Percentiles rank a stretch among this genome's conserved stretches.
These are phyloP conservation scores for Turnera subulata DNA, from an alignment of 345 rosid species.

Conservation along the genomic window DNA sequence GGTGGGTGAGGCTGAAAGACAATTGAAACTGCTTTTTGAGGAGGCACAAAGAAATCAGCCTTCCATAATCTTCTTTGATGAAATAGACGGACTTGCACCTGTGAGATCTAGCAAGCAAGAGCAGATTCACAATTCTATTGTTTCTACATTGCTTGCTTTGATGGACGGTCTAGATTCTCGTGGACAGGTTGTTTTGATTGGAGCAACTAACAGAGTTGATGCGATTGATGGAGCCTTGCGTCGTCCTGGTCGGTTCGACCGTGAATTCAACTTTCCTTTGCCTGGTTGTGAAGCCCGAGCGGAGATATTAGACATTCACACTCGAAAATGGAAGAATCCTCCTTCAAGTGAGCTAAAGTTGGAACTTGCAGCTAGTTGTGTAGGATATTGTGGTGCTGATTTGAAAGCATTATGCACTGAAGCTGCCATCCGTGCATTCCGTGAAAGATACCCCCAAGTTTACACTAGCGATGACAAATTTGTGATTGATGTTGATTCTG, in stretches of 20 bases:
- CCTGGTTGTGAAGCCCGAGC: conserved; percentile 98
- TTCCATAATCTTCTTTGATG: conserved; percentile 97
- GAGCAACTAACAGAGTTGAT: conserved; percentile 99
- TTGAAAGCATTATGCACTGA: conserved; percentile 95
- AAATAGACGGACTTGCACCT: conserved; percentile 99
- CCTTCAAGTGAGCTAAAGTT: conserved; percentile 74
- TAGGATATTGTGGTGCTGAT: conserved; percentile 99
- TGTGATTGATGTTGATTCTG: conserved; percentile 88
- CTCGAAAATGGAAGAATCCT: conserved; percentile 97
- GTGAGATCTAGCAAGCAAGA: conserved; percentile 99
- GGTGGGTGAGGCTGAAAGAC: conserved; percentile 99
- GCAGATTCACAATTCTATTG: conserved; percentile 99
- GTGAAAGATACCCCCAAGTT: conserved; percentile 98
- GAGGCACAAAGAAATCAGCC: conserved; percentile 99
- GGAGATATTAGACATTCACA: conserved; percentile 91
- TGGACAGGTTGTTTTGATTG: conserved; percentile 99
- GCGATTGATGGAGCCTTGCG: conserved; percentile 99
- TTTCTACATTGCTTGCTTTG: conserved; percentile 95
- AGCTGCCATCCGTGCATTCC: conserved; percentile 98
- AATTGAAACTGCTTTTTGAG: conserved; percentile 91
- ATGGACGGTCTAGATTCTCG: conserved; percentile 99
- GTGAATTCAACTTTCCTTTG: conserved; percentile 95
- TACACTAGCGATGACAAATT: conserved; percentile 96
- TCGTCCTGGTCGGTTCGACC: conserved; percentile 98
- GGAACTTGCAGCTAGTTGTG: conserved; percentile 97